Evolutionary conservation across 345 rosid genomes (phyloP).

Genomic region (Salix koriyanagi): DNA sequence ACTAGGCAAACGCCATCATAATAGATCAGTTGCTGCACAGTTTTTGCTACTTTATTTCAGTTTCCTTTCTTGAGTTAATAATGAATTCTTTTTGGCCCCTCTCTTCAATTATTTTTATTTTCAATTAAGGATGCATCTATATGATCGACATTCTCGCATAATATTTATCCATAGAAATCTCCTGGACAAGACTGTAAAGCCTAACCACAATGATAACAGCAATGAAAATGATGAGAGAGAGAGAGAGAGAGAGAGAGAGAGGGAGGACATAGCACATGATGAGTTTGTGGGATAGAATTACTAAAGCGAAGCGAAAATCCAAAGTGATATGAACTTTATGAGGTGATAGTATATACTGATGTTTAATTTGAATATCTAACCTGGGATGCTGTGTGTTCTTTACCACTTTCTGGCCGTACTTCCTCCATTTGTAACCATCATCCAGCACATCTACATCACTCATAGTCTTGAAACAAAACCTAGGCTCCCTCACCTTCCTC

Average conservation of each 20-base stretch:
- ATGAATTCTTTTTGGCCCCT: conserved; percentile 41
- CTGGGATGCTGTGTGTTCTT: conserved; percentile 99
- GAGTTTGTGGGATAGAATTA: conserved; percentile 26
- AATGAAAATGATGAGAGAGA: background rate
- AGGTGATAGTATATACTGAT: background rate
- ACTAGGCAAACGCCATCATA: conserved; percentile 25
- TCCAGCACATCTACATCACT: conserved; percentile 94
- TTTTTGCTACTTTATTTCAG: conserved; percentile 2
- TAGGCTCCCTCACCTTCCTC: conserved; percentile 91
- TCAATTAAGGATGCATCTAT: background rate
- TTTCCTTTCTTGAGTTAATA: conserved; percentile 37
- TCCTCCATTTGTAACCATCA: conserved; percentile 98
- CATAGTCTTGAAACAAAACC: conserved; percentile 97
- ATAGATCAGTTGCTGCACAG: conserved; percentile 36
- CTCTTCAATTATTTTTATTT: conserved; percentile 1
- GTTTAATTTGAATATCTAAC: conserved; percentile 23
- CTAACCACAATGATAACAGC: conserved; percentile 23
- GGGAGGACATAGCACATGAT: conserved; percentile 23
- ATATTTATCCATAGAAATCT: conserved; percentile 19
- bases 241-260: background rate
- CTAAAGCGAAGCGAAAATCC: background rate
- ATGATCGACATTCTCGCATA: conserved; percentile 14
- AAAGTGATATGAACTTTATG: conserved; percentile 15
- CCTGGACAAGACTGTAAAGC: conserved; percentile 30
- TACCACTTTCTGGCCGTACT: conserved; percentile 98